phyloP scores from a whole-genome alignment of 306 rosid species.

The Purshia tridentata region DNA sequence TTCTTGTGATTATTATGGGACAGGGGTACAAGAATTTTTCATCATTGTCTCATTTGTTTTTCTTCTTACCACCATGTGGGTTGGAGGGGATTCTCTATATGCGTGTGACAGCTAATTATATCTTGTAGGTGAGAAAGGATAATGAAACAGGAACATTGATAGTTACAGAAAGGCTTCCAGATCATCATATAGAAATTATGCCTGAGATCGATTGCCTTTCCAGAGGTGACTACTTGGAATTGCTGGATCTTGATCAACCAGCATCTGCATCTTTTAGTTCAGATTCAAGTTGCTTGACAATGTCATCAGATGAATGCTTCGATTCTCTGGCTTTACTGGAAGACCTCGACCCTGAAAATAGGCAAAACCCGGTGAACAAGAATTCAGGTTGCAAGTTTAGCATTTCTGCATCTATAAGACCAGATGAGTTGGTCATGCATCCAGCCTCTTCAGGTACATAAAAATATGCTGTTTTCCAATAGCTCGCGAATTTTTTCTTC shows the following conservation, averaged over 20 bases:
- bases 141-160: conserved; percentile 3
- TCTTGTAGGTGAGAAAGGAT: conserved; percentile 34
- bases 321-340: conserved; percentile 33
- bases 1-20: too few relatives aligned
- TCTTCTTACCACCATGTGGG: not conserved
- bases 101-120: conserved; percentile 7
- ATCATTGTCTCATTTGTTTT: too few relatives aligned
- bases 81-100: conserved; percentile 2
- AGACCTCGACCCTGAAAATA: conserved; percentile 22
- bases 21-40: too few relatives aligned
- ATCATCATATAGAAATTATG: conserved; percentile 2
- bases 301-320: conserved; percentile 42
- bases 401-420: conserved; percentile 22
- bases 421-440: conserved; percentile 25
- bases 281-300: conserved; percentile 41
- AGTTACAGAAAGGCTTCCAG: conserved; percentile 24
- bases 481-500: too few relatives aligned
- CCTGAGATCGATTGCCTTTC: conserved; percentile 19
- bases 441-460: conserved; percentile 37
- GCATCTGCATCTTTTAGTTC: conserved; percentile 39
- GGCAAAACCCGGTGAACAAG: conserved; percentile 8
- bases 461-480: not conserved
- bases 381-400: conserved; percentile 31
- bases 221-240: conserved; percentile 41
- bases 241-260: conserved; percentile 39